Percentiles rank a stretch among this genome's conserved stretches.
These are phyloP conservation scores for Cladorrhinum sp. DNA, from an alignment of 2,329 filamentous ascomycete genomes.

Conservation along the genomic window DNA sequence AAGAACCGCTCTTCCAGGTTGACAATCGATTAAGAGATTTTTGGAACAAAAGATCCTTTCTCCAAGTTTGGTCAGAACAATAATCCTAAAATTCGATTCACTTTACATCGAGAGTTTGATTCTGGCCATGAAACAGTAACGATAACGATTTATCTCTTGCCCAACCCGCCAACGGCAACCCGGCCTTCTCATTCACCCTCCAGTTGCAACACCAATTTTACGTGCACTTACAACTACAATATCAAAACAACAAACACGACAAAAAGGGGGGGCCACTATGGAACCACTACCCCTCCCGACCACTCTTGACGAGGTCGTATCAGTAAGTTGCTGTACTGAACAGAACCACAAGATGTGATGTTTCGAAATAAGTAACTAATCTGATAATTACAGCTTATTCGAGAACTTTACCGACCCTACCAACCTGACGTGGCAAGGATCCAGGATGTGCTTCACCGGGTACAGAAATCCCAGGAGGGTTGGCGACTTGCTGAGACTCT, in stretches of 20 bases:
- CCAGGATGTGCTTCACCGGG: constrained; percentile 71
- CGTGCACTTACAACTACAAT: neutral
- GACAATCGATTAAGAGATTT: neutral
- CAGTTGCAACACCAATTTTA: too few species aligned
- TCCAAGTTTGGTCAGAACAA: neutral
- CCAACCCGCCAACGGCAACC: neutral
- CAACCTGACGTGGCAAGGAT: constrained; percentile 48
- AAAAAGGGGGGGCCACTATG: constrained; percentile 20
- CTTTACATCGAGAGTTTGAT: neutral
- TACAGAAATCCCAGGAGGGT: constrained; percentile 77
- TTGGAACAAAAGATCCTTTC: neutral
- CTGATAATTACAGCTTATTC: constrained; percentile 40
- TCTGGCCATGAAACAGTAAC: neutral
- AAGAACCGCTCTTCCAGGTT: neutral
- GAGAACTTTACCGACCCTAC: constrained; percentile 53
- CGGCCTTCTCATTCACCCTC: too few species aligned
- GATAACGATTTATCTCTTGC: neutral
- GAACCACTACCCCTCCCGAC: constrained; percentile 33
- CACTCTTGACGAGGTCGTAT: constrained; percentile 36
- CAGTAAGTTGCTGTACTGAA: constrained; percentile 26
- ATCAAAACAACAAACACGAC: constrained; percentile 1
- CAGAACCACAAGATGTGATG: neutral
- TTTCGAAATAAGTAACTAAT: neutral
- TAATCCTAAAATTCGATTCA: neutral
- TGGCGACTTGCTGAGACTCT: constrained; percentile 84